A percentile compares a stretch with the other conserved stretches of the same genome.
phyloP scores from a whole-genome alignment of 495 filamentous ascomycete genomes.

The Glonium stellatum region DNA sequence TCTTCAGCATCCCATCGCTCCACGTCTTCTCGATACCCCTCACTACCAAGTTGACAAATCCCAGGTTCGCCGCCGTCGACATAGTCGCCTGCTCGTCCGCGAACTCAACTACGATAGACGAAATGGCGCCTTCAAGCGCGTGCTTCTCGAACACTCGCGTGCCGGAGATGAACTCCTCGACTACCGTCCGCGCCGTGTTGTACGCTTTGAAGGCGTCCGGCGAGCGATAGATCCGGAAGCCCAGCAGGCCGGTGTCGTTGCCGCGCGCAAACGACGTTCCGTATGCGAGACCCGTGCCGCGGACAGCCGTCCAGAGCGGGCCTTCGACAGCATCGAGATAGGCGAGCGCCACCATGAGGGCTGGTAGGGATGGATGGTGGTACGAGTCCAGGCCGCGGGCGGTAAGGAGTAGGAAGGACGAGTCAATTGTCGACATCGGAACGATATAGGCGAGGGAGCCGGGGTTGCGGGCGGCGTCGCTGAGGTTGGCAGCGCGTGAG shows the following conservation, averaged over 20 bases:
- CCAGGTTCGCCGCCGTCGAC: constrained; percentile 66
- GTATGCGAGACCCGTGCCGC: constrained; percentile 88
- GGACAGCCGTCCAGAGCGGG: constrained; percentile 85
- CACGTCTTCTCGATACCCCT: constrained; percentile 71
- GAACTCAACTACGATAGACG: constrained; percentile 71
- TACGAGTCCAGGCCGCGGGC: constrained; percentile 66
- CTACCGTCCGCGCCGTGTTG: constrained; percentile 62
- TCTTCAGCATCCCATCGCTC: constrained; percentile 64
- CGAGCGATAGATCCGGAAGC: constrained; percentile 79
- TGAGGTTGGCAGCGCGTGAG: constrained; percentile 55
- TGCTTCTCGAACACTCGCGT: constrained; percentile 62
- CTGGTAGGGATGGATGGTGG: constrained; percentile 68
- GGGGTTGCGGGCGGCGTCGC: constrained; percentile 60
- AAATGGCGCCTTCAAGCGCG: constrained; percentile 83
- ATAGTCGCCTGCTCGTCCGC: constrained; percentile 85
- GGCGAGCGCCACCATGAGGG: constrained; percentile 75
- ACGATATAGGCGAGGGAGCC: constrained; percentile 72
- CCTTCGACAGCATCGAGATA: constrained; percentile 94
- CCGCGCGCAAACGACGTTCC: constrained; percentile 68
- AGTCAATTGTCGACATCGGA: constrained; percentile 87
- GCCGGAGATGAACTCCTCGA: constrained; percentile 61
- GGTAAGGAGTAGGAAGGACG: constrained; percentile 75
- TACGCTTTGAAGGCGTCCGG: constrained; percentile 87
- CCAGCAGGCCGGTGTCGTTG: constrained; percentile 69
- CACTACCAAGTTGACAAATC: constrained; percentile 76